Evolutionary conservation across 768 basidiomycete genomes (phyloP), one percentile per base, ranked within the genome.

Genomic region (Russula dissimulans): DNA sequence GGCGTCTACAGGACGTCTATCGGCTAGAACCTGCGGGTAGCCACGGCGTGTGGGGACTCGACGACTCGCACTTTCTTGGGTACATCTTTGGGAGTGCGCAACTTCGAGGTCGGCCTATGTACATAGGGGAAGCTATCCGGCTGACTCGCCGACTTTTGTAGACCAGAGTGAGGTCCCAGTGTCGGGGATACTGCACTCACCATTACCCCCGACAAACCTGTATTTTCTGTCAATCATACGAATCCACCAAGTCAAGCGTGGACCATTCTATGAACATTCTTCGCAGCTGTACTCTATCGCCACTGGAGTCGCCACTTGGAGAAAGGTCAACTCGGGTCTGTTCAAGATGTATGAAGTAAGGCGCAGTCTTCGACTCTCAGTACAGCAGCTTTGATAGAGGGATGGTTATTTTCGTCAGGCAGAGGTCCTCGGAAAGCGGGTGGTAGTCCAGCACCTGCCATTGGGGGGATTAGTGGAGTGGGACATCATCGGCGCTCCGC

Each of bases 1-100:
- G 91, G 83, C 80, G 79, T 58, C 77, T 97, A 15, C 94, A 97
- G 70, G 89, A 93, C 63, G 80, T 82, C 36, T 99, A 97, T 71
- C 83, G 78, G 51, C 83, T 99, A 10, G 95, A 97, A 72, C 94
- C 95, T 5, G 97, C 97, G 3, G 97, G 97, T 8, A 95, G 91
- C 63, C 95, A 97, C 69, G 97, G 97, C 4, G 95, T 97, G 0
- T 99, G 95, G 97, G 97, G 95, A 1, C 74, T 98, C 41, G 95
- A 97, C 68, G 95, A 97, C 70, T 95, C 87, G 56, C 81, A 78
- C 54, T 95, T 95, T 73, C 78, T 97, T 46, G 85, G 88, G 3
- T 97, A 95, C 68, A 79, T 94, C 10, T 93, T 94, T 69, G 95
- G 94, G 10, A 91, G 91, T 64, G 91, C 84, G 2, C 91, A 98